Base-by-base conservation (phyloP, 805 yeast genomes). In the Torulaspora maleeae region DNA sequence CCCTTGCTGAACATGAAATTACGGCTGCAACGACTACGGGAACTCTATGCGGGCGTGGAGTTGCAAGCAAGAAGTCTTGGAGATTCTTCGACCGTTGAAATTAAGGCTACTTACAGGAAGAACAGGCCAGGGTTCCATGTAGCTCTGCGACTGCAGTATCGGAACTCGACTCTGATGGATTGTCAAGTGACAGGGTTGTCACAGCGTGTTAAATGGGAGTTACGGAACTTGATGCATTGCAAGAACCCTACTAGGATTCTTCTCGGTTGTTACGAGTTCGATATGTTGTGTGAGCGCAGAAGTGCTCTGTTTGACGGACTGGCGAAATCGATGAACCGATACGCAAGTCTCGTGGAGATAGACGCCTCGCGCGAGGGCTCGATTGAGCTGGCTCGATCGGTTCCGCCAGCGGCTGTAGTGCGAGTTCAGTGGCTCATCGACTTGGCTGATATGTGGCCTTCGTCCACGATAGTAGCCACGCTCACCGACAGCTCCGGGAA, bases 1-100 rank as follows among this genome's bases (percentile, higher is more conserved):
- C 66, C 67, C 2, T 22, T 63, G 17, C 43, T 60, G 24, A 59
- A 60, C 36, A 53, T 55, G 52, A 47, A 53, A 15, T 15, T 49
- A 32, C 38, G 67, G 27, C 38, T 59, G 25, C 20, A 45, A 20
- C 51, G 52, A 43, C 27, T 63, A 36, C 42, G 24, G 28, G 40
- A 52, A 5, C 19, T 53, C 29, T 59, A 55, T 41, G 51, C 58
- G 5, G 15, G 45, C 32, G 49, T 55, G 11, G 38, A 40, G 12
- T 32, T 57, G 19, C 33, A 38, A 5, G 36, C 47, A 4, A 13
- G 15, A 5, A 38, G 30, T 15, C 34, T 15, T 8, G 41, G 38
- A 16, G 44, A 40, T 9, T 22, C 25, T 15, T 25, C 25, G 8
- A 30, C 28, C 19, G 19, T 15, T 12, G 38, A 22, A 6, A 22